Conservation (phyloP, 1,139 yeast species). For the Yamadazyma siamensis region DNA sequence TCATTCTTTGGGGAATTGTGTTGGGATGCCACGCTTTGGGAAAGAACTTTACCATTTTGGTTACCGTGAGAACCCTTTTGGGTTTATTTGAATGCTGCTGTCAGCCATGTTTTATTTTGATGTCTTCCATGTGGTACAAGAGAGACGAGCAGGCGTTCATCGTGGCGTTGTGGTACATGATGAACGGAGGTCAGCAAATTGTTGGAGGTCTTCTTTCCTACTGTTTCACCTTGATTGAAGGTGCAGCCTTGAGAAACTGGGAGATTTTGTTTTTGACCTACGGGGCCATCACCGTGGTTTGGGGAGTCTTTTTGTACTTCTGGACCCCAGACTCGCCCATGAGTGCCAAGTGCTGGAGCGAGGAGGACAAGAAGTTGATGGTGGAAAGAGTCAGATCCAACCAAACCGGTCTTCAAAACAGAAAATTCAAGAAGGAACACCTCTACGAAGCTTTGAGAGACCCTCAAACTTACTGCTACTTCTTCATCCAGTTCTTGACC, state of each 20-base stretch:
- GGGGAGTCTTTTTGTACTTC: constrained; percentile 26
- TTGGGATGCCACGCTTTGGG: constrained; percentile 37
- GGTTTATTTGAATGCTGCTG: constrained; percentile 43
- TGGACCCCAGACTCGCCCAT: constrained; percentile 34
- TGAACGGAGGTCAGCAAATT: constrained; percentile 40
- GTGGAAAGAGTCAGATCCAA: constrained; percentile 32
- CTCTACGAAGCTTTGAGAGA: constrained; percentile 28
- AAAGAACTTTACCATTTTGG: constrained; percentile 35
- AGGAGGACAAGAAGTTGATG: constrained; percentile 26
- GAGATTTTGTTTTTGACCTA: constrained; percentile 36
- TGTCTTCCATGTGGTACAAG: constrained; percentile 42
- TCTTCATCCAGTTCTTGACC: constrained; percentile 31
- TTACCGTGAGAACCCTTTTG: constrained; percentile 37
- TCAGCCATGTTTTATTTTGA: constrained; percentile 41
- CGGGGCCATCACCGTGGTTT: constrained; percentile 31
- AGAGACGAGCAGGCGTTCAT: constrained; percentile 35
- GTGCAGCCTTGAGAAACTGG: constrained; percentile 28
- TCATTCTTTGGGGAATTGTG: constrained; percentile 42
- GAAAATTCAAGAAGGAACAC: constrained; percentile 25
- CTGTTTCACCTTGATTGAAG: constrained; percentile 36
- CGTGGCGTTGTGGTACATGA: constrained; percentile 37
- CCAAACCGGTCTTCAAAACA: constrained; percentile 31
- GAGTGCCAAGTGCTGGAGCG: constrained; percentile 25
- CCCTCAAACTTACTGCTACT: constrained; percentile 36
- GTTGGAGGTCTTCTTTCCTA: constrained; percentile 41